Evolutionary conservation across 371 early-diverging fungal genomes (phyloP).

Genomic region (Coemansia sp.): DNA sequence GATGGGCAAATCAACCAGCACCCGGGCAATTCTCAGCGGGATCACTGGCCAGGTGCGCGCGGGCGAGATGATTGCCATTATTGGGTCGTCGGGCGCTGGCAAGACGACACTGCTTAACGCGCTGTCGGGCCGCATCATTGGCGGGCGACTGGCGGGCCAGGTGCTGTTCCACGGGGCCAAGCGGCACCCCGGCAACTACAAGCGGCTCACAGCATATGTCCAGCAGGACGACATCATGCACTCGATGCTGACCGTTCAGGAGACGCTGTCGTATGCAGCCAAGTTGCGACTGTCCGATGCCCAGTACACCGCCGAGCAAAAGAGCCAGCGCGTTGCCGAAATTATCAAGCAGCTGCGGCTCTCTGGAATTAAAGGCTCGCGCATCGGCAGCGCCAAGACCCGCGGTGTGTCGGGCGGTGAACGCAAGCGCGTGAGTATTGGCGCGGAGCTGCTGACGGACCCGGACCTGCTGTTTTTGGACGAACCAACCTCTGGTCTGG

Average conservation of each 20-base stretch:
- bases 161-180: conserved; percentile 60
- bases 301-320: conserved; percentile 53
- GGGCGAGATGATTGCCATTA: conserved; percentile 62
- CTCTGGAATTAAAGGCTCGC: conserved; percentile 57
- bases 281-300: conserved; percentile 64
- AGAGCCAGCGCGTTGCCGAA: conserved; percentile 54
- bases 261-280: conserved; percentile 64
- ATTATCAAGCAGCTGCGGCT: conserved; percentile 64
- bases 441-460: conserved; percentile 73
- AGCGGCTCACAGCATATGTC: conserved; percentile 62
- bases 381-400: conserved; percentile 66
- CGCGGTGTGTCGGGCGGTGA: conserved; percentile 87
- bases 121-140: conserved; percentile 54
- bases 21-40: conserved; percentile 44
- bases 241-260: conserved; percentile 58
- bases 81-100: conserved; percentile 78
- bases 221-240: conserved; percentile 52
- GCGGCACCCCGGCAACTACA: conserved; percentile 57
- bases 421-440: conserved; percentile 83
- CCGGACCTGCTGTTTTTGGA: conserved; percentile 59
- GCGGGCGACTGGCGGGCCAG: conserved; percentile 58
- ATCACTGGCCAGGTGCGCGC: conserved; percentile 54
- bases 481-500: conserved; percentile 81
- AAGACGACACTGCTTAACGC: conserved; percentile 62
- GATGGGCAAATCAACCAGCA: neutral